Percentiles rank a stretch among this genome's conserved stretches.
Conservation (phyloP, 129 eudicot genomes). For the Chrysanthemum lavandulifolium region DNA sequence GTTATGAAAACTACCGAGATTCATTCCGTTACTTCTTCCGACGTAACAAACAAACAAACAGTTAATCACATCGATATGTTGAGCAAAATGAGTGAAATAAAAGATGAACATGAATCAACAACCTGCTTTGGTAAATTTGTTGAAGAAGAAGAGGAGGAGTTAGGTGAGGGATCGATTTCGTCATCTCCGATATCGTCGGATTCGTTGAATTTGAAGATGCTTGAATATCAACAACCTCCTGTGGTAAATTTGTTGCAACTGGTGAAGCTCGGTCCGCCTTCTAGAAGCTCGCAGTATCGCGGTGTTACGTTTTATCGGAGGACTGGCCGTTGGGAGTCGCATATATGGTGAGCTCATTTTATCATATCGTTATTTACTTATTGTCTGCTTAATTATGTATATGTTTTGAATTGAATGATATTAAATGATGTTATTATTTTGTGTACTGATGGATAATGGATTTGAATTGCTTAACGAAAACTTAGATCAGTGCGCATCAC, state of each 20-base stretch:
- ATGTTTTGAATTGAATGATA: background rate
- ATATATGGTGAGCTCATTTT: constrained; percentile 61
- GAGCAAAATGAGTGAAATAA: constrained; percentile 10
- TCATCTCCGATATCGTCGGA: constrained; percentile 34
- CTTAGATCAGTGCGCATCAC: too few species aligned
- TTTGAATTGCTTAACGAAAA: too few species aligned
- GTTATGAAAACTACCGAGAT: constrained; percentile 27
- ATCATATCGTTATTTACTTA: background rate
- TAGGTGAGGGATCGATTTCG: constrained; percentile 19
- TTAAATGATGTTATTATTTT: background rate
- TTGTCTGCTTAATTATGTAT: too few species aligned
- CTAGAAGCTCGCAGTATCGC: constrained; percentile 81
- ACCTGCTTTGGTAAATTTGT: constrained; percentile 19
- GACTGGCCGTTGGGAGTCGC: constrained; percentile 98
- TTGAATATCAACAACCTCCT: constrained; percentile 29
- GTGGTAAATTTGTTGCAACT: constrained; percentile 9
- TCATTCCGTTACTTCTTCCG: constrained; percentile 42
- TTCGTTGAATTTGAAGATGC: constrained; percentile 66
- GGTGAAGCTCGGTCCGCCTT: constrained; percentile 62
- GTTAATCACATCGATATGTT: constrained; percentile 1
- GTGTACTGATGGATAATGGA: too few species aligned
- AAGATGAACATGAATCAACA: constrained; percentile 33
- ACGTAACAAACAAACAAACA: background rate
- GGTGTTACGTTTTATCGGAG: constrained; percentile 94
- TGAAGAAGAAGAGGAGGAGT: constrained; percentile 38